phyloP scores from a whole-genome alignment of 2,329 filamentous ascomycete genomes.

The Talaromyces sp. region DNA sequence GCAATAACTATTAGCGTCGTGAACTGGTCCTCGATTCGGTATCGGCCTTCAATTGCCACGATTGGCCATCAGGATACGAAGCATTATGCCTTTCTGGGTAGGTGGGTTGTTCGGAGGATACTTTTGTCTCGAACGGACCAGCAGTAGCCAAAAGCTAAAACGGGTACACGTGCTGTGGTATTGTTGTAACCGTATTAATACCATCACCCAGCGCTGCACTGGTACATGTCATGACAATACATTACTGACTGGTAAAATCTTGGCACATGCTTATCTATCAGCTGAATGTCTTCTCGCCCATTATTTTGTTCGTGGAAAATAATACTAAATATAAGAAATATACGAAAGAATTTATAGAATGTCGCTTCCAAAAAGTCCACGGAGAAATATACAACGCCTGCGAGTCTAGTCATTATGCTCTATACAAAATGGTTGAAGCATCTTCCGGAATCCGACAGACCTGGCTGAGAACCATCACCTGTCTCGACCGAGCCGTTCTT shows the following conservation, averaged over 20 bases:
- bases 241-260: not conserved
- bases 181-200: too few relatives aligned
- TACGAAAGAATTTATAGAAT: not conserved
- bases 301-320: not conserved
- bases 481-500: constrained; percentile 12
- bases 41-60: too few relatives aligned
- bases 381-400: not conserved
- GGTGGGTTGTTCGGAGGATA: too few relatives aligned
- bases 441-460: not conserved
- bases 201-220: too few relatives aligned
- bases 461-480: not conserved
- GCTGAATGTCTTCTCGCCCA: not conserved
- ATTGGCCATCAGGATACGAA: too few relatives aligned
- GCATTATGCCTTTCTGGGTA: too few relatives aligned
- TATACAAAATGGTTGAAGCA: not conserved
- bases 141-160: too few relatives aligned
- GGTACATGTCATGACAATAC: not conserved
- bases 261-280: not conserved
- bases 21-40: too few relatives aligned
- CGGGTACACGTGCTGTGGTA: too few relatives aligned
- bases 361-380: not conserved
- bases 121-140: too few relatives aligned
- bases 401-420: not conserved
- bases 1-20: too few relatives aligned
- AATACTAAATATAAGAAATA: not conserved